Evolutionary conservation across 1,284 basidiomycete genomes (phyloP), one percentile per base, ranked within the genome.

Genomic region (Irpex lacteus): DNA sequence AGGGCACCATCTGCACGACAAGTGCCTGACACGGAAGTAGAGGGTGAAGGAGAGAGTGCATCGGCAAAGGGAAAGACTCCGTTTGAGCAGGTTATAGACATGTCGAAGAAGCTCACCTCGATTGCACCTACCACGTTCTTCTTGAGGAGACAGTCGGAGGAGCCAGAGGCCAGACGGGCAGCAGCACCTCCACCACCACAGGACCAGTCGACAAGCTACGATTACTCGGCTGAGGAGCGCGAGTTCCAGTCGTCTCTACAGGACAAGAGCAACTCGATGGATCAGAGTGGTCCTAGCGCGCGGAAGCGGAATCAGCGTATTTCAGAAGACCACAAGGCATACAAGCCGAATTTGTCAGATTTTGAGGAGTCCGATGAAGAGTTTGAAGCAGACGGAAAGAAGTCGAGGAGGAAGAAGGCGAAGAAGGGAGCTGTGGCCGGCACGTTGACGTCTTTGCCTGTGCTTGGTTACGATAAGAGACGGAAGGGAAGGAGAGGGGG

Each of bases 321-420:
- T 65, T 89, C 90, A 0, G 70, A 77, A 44, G 91, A 93, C 73
- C 91, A 93, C 75, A 90, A 89, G 71, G 90, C 91, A 0, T 94
- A 93, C 71, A 83, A 84, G 61, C 92, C 91, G 18, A 75, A 84
- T 0, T 72, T 72, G 63, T 88, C 87, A 3, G 88, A 89, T 66
- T 67, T 82, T 40, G 88, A 90, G 50, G 82, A 82, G 59, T 82
- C 81, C 0, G 87, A 89, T 50, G 87, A 87, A 34, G 85, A 90
- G 55, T 73, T 78, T 36, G 81, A 85, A 38, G 86, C 85, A 60
- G 86, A 78, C 18, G 78, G 81, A 59, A 86, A 80, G 70, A 81
- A 79, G 63, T 82, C 77, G 67, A 80, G 78, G 67, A 85, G 75
- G 64, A 76, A 72, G 70, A 78, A 73, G 62, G 79, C 66, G 74